These are phyloP conservation scores for Crucibulum laeve DNA, from an alignment of 768 basidiomycete genomes.

Conservation along the genomic window DNA sequence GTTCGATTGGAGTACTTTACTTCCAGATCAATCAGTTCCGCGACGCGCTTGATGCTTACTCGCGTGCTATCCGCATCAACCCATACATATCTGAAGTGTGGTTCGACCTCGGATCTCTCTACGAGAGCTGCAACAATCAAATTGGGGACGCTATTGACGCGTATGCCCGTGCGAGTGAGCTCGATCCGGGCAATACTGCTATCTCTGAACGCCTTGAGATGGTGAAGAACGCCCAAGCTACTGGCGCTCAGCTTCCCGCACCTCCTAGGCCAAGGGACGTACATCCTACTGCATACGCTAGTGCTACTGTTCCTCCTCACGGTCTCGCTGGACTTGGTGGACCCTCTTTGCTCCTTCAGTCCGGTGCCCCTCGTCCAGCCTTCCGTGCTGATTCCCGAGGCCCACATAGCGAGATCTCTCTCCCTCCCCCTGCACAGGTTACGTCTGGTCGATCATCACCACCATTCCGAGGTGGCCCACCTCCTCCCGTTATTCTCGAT, in stretches of 20 bases:
- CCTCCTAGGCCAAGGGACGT: constrained; percentile 94
- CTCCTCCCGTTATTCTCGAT: constrained; percentile 77
- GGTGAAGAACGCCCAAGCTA: constrained; percentile 73
- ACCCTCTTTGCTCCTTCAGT: constrained; percentile 60
- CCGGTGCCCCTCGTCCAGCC: constrained; percentile 43
- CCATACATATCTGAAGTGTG: constrained; percentile 95
- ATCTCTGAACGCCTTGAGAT: constrained; percentile 80
- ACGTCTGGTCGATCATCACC: constrained; percentile 50
- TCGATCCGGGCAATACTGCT: constrained; percentile 80
- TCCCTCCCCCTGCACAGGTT: constrained; percentile 58
- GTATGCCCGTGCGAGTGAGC: constrained; percentile 90
- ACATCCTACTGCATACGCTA: constrained; percentile 92
- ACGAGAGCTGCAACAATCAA: constrained; percentile 99
- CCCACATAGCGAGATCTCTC: constrained; percentile 47
- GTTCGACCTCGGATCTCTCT: constrained; percentile 96
- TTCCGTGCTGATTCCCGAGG: constrained; percentile 71
- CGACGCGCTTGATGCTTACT: constrained; percentile 97
- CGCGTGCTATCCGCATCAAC: constrained; percentile 97
- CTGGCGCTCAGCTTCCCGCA: constrained; percentile 73
- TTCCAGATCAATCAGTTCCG: constrained; percentile 99
- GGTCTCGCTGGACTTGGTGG: constrained; percentile 64
- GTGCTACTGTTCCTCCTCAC: constrained; percentile 68
- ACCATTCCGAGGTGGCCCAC: constrained; percentile 80
- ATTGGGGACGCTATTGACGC: constrained; percentile 98
- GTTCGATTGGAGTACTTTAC: constrained; percentile 97